A percentile compares a stretch with the other conserved stretches of the same genome.
phyloP scores from a whole-genome alignment of 108 stramenopile species.

The Skeletonema tropicum region DNA sequence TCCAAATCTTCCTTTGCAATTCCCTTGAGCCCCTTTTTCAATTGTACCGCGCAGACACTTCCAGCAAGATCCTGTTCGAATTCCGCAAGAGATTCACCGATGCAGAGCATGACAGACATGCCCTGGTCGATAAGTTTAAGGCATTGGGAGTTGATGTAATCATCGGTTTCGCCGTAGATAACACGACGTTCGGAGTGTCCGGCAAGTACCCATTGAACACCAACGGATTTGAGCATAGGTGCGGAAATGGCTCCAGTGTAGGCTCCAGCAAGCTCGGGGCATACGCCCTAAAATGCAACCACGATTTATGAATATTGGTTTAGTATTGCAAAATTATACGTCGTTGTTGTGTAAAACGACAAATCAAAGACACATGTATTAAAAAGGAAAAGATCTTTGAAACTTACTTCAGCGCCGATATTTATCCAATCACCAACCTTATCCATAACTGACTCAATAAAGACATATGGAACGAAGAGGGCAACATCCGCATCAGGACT shows the following conservation, averaged over 20 bases:
- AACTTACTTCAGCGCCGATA: conserved; percentile 81
- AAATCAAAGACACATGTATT: not conserved
- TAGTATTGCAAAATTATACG: not conserved
- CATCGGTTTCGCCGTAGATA: conserved; percentile 93
- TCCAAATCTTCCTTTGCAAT: conserved; percentile 81
- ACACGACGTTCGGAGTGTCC: conserved; percentile 98
- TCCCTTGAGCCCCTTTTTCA: conserved; percentile 89
- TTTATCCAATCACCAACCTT: conserved; percentile 62
- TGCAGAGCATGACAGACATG: conserved; percentile 94
- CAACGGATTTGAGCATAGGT: conserved; percentile 83
- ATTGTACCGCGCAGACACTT: conserved; percentile 88
- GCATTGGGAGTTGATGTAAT: conserved; percentile 92
- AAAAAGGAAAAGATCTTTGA: not conserved
- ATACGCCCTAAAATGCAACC: conserved; percentile 41
- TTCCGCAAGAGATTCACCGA: conserved; percentile 93
- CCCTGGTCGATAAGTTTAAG: conserved; percentile 88
- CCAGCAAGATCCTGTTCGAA: conserved; percentile 93
- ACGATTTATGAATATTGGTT: no score
- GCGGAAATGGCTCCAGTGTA: conserved; percentile 97
- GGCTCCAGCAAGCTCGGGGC: conserved; percentile 87
- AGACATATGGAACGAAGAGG: conserved; percentile 85
- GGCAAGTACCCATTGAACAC: conserved; percentile 91
- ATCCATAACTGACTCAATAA: conserved; percentile 71
- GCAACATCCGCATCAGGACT: conserved; percentile 80
- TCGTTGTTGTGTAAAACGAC: conserved; percentile 8